phyloP scores from a whole-genome alignment of 495 filamentous ascomycete species.

The Trichodelitschia bisporula region DNA sequence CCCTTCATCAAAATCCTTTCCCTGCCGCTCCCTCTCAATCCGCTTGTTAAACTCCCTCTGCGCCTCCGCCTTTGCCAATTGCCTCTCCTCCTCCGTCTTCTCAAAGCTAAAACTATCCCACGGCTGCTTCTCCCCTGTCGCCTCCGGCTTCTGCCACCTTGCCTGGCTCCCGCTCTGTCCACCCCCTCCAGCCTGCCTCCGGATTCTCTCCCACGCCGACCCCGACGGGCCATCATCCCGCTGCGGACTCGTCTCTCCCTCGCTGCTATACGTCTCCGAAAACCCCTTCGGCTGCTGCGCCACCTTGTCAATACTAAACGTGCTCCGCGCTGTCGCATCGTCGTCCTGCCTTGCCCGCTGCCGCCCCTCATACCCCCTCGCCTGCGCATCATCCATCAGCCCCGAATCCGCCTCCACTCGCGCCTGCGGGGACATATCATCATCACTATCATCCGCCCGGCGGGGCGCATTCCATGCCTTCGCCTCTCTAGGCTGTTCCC shows the following conservation, averaged over 20 bases:
- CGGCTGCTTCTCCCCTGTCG: neutral
- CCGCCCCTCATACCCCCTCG: too few species aligned
- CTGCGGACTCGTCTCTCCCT: too few species aligned
- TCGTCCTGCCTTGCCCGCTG: too few species aligned
- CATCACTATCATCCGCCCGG: too few species aligned
- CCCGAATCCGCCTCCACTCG: too few species aligned
- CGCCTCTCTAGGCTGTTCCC: too few species aligned
- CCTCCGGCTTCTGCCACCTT: neutral
- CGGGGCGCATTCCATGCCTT: too few species aligned
- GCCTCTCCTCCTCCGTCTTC: constrained; percentile 14
- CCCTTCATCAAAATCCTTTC: constrained; percentile 6
- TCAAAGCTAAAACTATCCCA: constrained; percentile 18
- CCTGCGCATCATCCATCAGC: too few species aligned
- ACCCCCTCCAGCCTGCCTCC: neutral
- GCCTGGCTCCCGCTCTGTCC: neutral
- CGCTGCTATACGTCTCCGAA: too few species aligned
- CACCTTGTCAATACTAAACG: neutral
- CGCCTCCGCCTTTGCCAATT: constrained; percentile 19
- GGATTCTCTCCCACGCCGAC: constrained; percentile 1
- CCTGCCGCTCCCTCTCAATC: constrained; percentile 21
- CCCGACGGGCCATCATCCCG: neutral
- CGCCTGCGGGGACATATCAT: constrained; percentile 4
- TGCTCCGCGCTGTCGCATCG: too few species aligned
- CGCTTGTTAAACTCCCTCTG: constrained; percentile 26
- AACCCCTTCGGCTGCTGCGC: neutral